Evolutionary conservation across 345 rosid species (phyloP), one percentile per base, ranked within the genome.

Genomic region (Bruguiera gymnorhiza): DNA sequence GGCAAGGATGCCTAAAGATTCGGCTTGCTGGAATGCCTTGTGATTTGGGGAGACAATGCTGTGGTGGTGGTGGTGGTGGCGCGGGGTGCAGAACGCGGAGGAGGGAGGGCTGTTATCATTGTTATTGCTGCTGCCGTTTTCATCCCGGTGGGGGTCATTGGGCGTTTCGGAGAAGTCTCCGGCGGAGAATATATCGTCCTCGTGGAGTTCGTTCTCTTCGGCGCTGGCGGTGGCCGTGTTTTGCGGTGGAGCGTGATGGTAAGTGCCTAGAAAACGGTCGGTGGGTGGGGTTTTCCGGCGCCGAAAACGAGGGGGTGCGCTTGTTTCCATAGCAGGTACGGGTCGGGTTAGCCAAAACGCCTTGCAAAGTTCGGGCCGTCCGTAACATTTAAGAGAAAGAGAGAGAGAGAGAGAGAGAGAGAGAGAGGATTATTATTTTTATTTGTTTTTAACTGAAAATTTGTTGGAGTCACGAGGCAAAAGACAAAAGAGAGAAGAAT

Each of bases 1-100:
- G 0, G 96, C 92, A 29, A 88, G 87, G 78, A 92, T 92, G 68
- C 97, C 97, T 62, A 84, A 89, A 57, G 79, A 83, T 30, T 86
- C 89, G 52, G 81, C 46, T 46, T 29, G 54, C 0, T 66, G 30
- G 55, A 75, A 57, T 1, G 57, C 57, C 62, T 32, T 55, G 16
- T 11, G 48, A 39, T 11, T 39, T 11, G 48, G 48, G 16, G 48
- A 39, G 48, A 10, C 2, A 32, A 48, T 16, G 53, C 9, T 10
- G 65, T 31, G 70, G 39, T 18, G 34, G 62, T 34, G 78, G 60
- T 31, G 61, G 57, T 37, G 75, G 57, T 55, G 75, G n/a, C 60
- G 70, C 7, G 60, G 78, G 6, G 65, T 19, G 58, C 70, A 46
- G 67, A 9, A 9, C 3, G 64, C 61, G 69, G 65, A 75, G 76